These are phyloP conservation scores for Colletotrichum sp. DNA, from an alignment of 2,329 filamentous ascomycete genomes.

Conservation along the genomic window DNA sequence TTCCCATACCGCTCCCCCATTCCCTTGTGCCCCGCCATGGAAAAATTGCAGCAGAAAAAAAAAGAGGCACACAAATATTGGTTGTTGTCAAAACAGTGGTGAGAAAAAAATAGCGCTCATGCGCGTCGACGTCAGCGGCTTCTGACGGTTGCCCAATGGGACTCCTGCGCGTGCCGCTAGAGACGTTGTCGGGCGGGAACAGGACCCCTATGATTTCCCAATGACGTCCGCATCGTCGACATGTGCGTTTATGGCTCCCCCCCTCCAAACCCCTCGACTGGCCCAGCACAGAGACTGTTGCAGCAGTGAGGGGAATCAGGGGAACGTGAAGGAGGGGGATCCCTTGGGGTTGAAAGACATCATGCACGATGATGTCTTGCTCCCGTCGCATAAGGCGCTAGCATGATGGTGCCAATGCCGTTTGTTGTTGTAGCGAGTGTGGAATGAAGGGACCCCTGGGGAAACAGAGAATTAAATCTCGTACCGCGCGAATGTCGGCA, in stretches of 20 bases:
- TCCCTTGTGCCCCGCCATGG: background rate
- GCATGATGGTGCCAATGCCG: background rate
- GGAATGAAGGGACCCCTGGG: background rate
- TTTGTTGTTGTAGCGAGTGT: background rate
- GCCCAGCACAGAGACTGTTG: background rate
- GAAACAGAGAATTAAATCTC: background rate
- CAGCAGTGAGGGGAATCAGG: background rate
- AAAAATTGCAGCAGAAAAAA: background rate
- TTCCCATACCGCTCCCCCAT: background rate
- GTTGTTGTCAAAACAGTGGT: background rate
- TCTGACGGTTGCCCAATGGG: background rate
- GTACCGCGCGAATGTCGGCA: background rate
- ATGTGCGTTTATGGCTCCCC: background rate
- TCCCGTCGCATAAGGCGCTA: background rate
- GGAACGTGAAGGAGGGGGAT: background rate
- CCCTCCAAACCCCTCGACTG: background rate
- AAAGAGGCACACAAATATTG: background rate
- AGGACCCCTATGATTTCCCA: constrained; percentile 16
- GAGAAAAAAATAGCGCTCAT: background rate
- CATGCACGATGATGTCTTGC: constrained; percentile 13
- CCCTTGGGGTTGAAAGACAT: background rate
- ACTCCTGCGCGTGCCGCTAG: background rate
- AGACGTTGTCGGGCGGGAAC: background rate
- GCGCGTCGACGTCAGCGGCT: constrained; percentile 15
- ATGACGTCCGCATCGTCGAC: constrained; percentile 8